Percentiles rank a stretch among this genome's conserved stretches.
Evolutionary conservation across 2,329 filamentous ascomycete genomes (phyloP).

Genomic region (Ophiostoma tasmaniense): DNA sequence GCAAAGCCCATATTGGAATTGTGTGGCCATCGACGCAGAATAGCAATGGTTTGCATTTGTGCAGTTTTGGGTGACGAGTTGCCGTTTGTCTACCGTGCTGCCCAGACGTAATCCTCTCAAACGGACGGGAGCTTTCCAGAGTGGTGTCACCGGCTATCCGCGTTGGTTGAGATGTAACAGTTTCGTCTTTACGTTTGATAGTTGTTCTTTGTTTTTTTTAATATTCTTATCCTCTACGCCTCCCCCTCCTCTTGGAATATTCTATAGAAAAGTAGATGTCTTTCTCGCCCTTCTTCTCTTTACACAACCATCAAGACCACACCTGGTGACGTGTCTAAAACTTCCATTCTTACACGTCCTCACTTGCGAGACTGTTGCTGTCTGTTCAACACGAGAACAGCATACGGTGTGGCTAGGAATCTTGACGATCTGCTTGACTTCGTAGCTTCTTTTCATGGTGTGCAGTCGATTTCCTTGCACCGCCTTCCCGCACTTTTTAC

Average conservation of each 20-base stretch:
- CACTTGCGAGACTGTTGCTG: background rate
- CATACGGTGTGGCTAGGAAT: background rate
- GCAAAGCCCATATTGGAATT: background rate
- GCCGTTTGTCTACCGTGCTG: background rate
- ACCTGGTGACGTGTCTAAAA: background rate
- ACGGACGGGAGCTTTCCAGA: background rate
- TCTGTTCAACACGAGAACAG: background rate
- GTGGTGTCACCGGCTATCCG: background rate
- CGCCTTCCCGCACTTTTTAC: background rate
- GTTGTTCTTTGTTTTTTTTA: background rate
- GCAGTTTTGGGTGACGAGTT: background rate
- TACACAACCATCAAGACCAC: background rate
- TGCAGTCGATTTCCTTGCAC: background rate
- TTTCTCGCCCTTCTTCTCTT: background rate
- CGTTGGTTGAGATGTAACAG: background rate
- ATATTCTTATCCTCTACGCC: background rate
- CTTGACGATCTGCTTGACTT: background rate
- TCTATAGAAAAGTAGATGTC: background rate
- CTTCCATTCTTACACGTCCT: background rate
- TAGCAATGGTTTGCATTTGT: background rate
- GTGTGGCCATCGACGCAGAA: background rate
- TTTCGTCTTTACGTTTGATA: background rate
- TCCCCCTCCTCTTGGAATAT: background rate
- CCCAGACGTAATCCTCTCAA: background rate
- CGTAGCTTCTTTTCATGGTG: too few relatives aligned